Evolutionary conservation across 1,284 basidiomycete genomes (phyloP), one percentile per base, ranked within the genome.

Genomic region (Sanghuangporus weigelae): DNA sequence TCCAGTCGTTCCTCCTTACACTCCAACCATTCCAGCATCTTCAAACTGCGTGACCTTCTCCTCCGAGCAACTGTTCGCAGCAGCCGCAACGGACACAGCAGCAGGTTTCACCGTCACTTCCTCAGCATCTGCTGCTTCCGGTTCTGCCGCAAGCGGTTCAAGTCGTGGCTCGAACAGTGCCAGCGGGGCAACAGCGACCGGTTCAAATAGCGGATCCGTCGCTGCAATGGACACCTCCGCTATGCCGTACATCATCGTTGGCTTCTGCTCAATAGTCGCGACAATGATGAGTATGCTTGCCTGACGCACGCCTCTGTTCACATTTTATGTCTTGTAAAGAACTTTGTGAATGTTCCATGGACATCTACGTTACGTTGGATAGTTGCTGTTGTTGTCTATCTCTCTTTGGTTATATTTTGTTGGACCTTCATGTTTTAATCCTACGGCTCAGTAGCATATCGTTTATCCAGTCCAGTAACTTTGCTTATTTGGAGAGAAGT

Each of bases 21-120:
- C 70, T 7, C 70, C 76, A 14, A 68, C 66, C n/a, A 67, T 73
- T 59, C 74, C 74, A 7, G 66, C 73, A 0, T 72, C 73, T 2
- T 74, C 73, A 11, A 74, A 75, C 69, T 77, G 76, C 69, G 65
- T 68, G 19, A 76, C 76, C 0, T 75, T 73, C 68, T 67, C 70
- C 51, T 76, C 75, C 0, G 62, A 71, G 12, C 72, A 73, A 49
- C 67, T 78, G 7, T 77, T 73, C 70, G 71, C 74, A 6, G 66
- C 68, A 16, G 60, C 67, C 14, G 68, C 68, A 11, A 69, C 67
- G 23, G 65, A 63, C 35, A 53, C 64, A 16, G 60, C 64, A n/a
- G 64, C 63, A 8, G 54, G 66, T 31, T 59, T 60, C 42, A 61
- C 64, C 54, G 44, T 53, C 31, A 55, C 63, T 35, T 57, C 55